Evolutionary conservation across 2,329 filamentous ascomycete genomes (phyloP).

Genomic region (Cytospora schulzeri): DNA sequence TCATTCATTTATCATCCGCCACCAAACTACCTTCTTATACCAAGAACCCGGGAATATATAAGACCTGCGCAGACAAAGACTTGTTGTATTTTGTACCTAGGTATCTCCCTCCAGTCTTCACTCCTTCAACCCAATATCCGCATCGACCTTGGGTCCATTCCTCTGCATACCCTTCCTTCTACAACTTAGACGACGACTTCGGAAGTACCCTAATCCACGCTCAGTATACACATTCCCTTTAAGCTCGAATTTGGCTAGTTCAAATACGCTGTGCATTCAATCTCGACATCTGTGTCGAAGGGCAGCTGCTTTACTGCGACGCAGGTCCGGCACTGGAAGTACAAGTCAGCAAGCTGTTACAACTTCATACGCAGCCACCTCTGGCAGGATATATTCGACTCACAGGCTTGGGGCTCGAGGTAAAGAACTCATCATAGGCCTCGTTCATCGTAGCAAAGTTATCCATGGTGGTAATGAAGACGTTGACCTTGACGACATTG

Average conservation of each 20-base stretch:
- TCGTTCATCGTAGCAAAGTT: slow-evolving; percentile 63
- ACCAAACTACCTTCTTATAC: too few relatives aligned
- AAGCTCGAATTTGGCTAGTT: slow-evolving; percentile 5
- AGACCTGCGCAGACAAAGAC: too few relatives aligned
- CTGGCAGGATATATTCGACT: slow-evolving; percentile 43
- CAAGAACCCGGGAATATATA: too few relatives aligned
- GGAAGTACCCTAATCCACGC: slow-evolving; percentile 6
- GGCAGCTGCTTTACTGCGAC: slow-evolving; percentile 75
- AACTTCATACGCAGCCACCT: background rate
- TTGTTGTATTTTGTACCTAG: too few relatives aligned
- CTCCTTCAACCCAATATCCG: background rate
- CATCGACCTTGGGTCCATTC: background rate
- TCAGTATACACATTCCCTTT: background rate
- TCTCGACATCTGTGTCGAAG: slow-evolving; percentile 71
- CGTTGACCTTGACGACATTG: slow-evolving; percentile 68
- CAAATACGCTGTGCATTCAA: slow-evolving; percentile 66
- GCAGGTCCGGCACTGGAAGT: slow-evolving; percentile 57
- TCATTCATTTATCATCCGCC: too few relatives aligned
- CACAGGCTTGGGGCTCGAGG: slow-evolving; percentile 49
- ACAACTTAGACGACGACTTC: slow-evolving; percentile 7
- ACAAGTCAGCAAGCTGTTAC: background rate
- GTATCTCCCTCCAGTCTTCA: too few relatives aligned
- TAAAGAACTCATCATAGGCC: slow-evolving; percentile 55
- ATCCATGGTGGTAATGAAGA: slow-evolving; percentile 67
- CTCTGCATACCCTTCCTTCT: background rate